Conservation (phyloP, 352 stramenopile species). For the Phytophthora foliorum region DNA sequence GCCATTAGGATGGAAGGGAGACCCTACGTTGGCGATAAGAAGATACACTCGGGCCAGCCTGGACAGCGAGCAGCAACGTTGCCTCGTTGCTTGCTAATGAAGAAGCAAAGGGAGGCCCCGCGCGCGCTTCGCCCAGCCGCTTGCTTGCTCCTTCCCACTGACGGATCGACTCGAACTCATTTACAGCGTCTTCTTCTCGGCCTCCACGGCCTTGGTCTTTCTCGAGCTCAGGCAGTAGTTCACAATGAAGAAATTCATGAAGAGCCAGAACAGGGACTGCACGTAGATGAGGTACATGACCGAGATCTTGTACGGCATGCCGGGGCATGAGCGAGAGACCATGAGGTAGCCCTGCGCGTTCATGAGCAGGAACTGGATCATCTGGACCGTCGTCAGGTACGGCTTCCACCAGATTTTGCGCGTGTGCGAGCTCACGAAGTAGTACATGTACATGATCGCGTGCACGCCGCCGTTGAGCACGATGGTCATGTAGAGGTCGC, state of each 20-base stretch:
- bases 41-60: slow-evolving; percentile 40
- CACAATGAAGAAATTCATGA: slow-evolving; percentile 97
- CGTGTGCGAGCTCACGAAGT: slow-evolving; percentile 97
- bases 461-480: slow-evolving; percentile 98
- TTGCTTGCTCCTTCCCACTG: slow-evolving; percentile 36
- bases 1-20: slow-evolving; percentile 37
- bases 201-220: slow-evolving; percentile 41
- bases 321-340: slow-evolving; percentile 47
- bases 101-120: slow-evolving; percentile 6
- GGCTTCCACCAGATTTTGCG: slow-evolving; percentile 98
- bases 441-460: slow-evolving; percentile 99
- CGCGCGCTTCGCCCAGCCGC: slow-evolving; percentile 6
- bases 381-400: slow-evolving; percentile 94
- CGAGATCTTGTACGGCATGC: slow-evolving; percentile 54
- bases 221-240: slow-evolving; percentile 83
- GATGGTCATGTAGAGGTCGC: slow-evolving; percentile 97
- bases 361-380: slow-evolving; percentile 66
- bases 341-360: slow-evolving; percentile 51
- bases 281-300: slow-evolving; percentile 57
- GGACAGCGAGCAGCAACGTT: slow-evolving; percentile 2
- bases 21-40: slow-evolving; percentile 43
- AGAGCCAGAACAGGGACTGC: slow-evolving; percentile 94
- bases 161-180: slow-evolving; percentile 34
- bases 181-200: slow-evolving; percentile 54
- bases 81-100: slow-evolving; percentile 11